phyloP scores from a whole-genome alignment of 1,284 basidiomycete genomes.

The Puccinia sorghi region DNA sequence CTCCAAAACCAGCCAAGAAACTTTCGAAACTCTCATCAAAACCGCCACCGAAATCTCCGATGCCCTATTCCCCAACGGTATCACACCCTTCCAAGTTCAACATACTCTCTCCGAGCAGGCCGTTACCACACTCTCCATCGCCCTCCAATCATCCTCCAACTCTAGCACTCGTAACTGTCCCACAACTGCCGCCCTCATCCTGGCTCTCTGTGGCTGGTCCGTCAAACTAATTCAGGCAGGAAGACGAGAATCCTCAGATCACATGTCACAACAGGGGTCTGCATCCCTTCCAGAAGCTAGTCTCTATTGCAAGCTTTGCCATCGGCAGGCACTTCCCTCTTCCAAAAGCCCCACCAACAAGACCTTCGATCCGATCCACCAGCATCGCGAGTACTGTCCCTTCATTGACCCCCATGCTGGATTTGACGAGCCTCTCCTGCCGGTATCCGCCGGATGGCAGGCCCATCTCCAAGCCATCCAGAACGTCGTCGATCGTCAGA shows the following conservation, averaged over 20 bases:
- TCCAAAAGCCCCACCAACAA: background rate
- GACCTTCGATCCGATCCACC: conserved; percentile 11
- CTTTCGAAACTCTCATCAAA: background rate
- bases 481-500: conserved; percentile 14
- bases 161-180: background rate
- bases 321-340: conserved; percentile 15
- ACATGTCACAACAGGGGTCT: background rate
- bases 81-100: background rate
- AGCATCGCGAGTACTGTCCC: conserved; percentile 46
- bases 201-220: conserved; percentile 42
- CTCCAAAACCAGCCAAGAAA: conserved; percentile 8
- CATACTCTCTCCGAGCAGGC: conserved; percentile 17
- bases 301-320: conserved; percentile 34
- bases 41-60: conserved; percentile 9
- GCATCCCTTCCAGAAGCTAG: background rate
- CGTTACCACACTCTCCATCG: conserved; percentile 16
- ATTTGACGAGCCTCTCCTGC: background rate
- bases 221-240: background rate
- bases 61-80: background rate
- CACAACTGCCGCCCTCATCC: conserved; percentile 25
- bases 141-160: conserved; percentile 13
- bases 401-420: conserved; percentile 23
- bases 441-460: conserved; percentile 1
- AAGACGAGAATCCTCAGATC: background rate
- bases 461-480: background rate